Evolutionary conservation across 2,329 filamentous ascomycete genomes (phyloP), one percentile per base, ranked within the genome.

Genomic region (Pleomassaria siparia): DNA sequence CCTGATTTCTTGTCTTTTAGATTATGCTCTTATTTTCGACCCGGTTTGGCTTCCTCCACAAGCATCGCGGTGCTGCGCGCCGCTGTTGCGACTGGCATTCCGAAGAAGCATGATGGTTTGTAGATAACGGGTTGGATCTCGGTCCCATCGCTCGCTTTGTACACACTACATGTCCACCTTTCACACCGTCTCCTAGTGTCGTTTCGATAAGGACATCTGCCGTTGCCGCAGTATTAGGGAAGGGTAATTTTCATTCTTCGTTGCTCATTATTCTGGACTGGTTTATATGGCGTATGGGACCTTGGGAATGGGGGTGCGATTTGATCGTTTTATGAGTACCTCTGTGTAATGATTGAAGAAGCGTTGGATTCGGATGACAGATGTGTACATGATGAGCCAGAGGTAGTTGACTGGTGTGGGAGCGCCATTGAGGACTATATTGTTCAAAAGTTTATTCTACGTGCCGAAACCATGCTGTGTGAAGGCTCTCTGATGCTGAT

Each of bases 1-100:
- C 55, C n/a, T n/a, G n/a, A n/a, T 49, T 43, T 24, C 36, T 41
- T 37, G 35, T 15, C 26, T 49, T 30, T 20, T 43, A 37, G 26
- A 18, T 42, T 47, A n/a, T n/a, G n/a, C 44, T 37, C 22, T 35
- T 37, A 40, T 39, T 32, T 9, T 33, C 35, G n/a, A 25, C 11
- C 33, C 10, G 26, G 22, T 15, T 41, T 21, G 29, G 21, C 18
- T 36, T 35, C n/a, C 20, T 10, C 12, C n/a, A 15, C 2, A 44
- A 28, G n/a, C 25, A 26, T 20, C 2, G 20, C 18, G 44, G 37
- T 35, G 36, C 44, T 46, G 37, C 4, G 35, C 36, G 20, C 37
- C 26, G 28, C 18, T 33, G 44, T 33, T 37, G 43, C 11, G 20
- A 43, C 16, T 35, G 4, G 15, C 12, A 30, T 26, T 40, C 20